phyloP scores from a whole-genome alignment of 495 filamentous ascomycete genomes.

The Aspergillus panamensis region DNA sequence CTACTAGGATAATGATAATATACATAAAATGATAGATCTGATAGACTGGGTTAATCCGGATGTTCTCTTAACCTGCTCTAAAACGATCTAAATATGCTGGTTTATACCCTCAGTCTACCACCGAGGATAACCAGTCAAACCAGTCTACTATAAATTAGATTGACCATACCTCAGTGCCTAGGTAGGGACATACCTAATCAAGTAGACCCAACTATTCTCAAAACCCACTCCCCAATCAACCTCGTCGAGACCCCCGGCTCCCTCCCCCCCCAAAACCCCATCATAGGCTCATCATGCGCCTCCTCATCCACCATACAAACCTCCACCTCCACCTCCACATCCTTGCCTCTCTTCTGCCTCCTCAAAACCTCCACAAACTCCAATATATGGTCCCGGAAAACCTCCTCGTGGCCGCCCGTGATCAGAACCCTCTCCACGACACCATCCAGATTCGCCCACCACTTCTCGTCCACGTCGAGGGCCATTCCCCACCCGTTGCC shows the following conservation, averaged over 20 bases:
- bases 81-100: too few relatives aligned
- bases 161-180: too few relatives aligned
- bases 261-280: conserved; percentile 22
- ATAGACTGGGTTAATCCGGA: too few relatives aligned
- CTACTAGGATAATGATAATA: too few relatives aligned
- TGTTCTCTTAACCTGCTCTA: too few relatives aligned
- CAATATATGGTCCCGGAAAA: conserved; percentile 24
- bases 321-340: conserved; percentile 12
- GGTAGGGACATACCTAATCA: too few relatives aligned
- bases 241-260: not conserved
- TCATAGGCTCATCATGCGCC: conserved; percentile 28
- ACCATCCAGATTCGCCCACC: conserved; percentile 19
- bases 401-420: conserved; percentile 23
- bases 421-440: conserved; percentile 22
- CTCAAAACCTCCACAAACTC: conserved; percentile 17
- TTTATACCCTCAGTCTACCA: too few relatives aligned
- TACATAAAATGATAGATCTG: too few relatives aligned
- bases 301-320: conserved; percentile 22
- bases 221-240: not conserved
- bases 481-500: conserved; percentile 27
- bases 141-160: too few relatives aligned
- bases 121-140: too few relatives aligned
- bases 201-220: too few relatives aligned
- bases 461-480: conserved; percentile 22
- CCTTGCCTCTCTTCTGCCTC: conserved; percentile 11